phyloP scores from a whole-genome alignment of 1,139 yeast genomes.

The Yamadazyma membranifaciens region DNA sequence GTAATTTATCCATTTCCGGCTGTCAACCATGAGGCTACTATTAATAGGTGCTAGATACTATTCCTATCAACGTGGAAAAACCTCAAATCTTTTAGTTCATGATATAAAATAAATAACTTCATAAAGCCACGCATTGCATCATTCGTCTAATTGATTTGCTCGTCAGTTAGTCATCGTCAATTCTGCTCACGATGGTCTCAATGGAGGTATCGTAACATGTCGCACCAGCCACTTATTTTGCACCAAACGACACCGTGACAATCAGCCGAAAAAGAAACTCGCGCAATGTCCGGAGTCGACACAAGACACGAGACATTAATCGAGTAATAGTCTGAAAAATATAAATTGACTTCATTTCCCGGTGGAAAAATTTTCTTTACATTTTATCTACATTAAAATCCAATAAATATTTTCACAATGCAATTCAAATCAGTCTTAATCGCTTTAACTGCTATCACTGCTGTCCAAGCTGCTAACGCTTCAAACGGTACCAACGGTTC shows the following conservation, averaged over 20 bases:
- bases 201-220: not conserved
- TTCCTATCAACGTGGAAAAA: no score
- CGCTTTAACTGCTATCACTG: conserved; percentile 43
- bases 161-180: not conserved
- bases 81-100: no score
- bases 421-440: conserved; percentile 42
- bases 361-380: conserved; percentile 7
- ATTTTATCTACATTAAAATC: no score
- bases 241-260: no score
- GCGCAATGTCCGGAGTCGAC: no score
- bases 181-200: no score
- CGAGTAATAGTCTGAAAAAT: conserved; percentile 4
- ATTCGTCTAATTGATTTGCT: not conserved
- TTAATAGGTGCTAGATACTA: no score
- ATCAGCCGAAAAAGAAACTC: no score
- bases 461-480: conserved; percentile 39
- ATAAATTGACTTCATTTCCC: conserved; percentile 12
- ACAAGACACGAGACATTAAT: not conserved
- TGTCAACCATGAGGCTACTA: no score
- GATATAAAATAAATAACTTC: no score
- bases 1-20: no score
- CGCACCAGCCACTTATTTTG: not conserved
- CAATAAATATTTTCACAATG: conserved; percentile 21
- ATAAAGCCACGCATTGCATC: no score
- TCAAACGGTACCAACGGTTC: conserved; percentile 31